A percentile compares a stretch with the other conserved stretches of the same genome.
Evolutionary conservation across 495 filamentous ascomycete genomes (phyloP).

Genomic region (Podospora pseudoanserina): DNA sequence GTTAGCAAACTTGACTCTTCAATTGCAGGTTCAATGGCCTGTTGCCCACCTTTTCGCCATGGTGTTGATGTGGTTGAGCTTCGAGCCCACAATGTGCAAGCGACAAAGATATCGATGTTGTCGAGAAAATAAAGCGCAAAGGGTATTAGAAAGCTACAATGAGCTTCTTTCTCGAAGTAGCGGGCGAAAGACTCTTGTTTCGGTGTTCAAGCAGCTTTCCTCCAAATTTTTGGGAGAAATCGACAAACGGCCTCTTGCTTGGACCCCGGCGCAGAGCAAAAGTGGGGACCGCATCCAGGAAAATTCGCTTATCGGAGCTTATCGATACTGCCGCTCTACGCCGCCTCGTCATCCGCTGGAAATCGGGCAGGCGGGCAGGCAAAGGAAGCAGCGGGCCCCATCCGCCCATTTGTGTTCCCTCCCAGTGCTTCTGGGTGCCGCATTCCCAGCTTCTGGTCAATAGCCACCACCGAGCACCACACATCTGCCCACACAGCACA

Average conservation of each 20-base stretch:
- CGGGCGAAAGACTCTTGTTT: not conserved
- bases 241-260: not conserved
- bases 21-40: not conserved
- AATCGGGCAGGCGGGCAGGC: conserved; percentile 27
- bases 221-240: conserved; percentile 7
- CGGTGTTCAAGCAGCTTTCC: not conserved
- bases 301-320: conserved; percentile 38
- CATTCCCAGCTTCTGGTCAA: conserved; percentile 25
- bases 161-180: not conserved
- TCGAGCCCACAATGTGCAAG: not conserved
- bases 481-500: conserved; percentile 22
- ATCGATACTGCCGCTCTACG: conserved; percentile 28
- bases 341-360: conserved; percentile 21
- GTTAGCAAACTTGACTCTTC: not conserved
- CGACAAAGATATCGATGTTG: not conserved
- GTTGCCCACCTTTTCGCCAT: conserved; percentile 31
- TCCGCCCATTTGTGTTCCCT: conserved; percentile 23
- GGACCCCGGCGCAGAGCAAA: not conserved
- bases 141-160: not conserved
- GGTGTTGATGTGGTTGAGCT: not conserved
- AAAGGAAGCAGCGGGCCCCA: conserved; percentile 19
- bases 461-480: conserved; percentile 14
- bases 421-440: conserved; percentile 21
- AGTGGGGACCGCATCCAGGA: conserved; percentile 20
- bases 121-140: conserved; percentile 1